These are phyloP conservation scores for Albifimbria verrucaria DNA, from an alignment of 2,329 filamentous ascomycete species.

Conservation along the genomic window DNA sequence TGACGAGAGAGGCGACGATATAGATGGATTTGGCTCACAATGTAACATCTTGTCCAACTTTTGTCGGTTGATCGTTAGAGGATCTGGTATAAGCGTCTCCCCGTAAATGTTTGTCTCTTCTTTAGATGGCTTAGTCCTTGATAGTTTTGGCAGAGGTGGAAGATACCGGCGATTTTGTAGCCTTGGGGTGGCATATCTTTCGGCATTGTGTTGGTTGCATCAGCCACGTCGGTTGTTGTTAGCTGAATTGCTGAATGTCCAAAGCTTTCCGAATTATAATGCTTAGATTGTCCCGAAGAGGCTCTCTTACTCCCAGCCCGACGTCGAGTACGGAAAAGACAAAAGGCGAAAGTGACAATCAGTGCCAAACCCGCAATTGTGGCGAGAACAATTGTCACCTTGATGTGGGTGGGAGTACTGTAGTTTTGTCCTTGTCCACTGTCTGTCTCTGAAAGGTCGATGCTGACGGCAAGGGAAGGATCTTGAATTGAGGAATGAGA, in stretches of 20 bases:
- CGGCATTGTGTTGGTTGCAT: neutral
- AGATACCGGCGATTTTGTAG: neutral
- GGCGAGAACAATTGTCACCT: slow-evolving; percentile 42
- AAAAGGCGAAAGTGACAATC: slow-evolving; percentile 32
- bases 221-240: no score
- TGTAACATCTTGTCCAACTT: no score
- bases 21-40: no score
- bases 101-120: neutral
- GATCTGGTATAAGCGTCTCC: no score
- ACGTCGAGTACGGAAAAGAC: slow-evolving; percentile 27
- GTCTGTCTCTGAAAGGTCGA: slow-evolving; percentile 8
- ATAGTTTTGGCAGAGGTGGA: neutral
- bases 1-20: no score
- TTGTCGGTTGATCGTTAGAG: no score
- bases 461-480: slow-evolving; percentile 13
- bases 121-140: neutral
- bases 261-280: slow-evolving; percentile 20
- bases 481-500: slow-evolving; percentile 11
- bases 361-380: slow-evolving; percentile 35
- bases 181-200: neutral
- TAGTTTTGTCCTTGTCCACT: neutral
- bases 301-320: slow-evolving; percentile 4
- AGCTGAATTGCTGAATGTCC: no score
- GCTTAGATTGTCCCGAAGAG: slow-evolving; percentile 13
- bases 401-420: slow-evolving; percentile 35